phyloP scores from a whole-genome alignment of 2,329 filamentous ascomycete genomes.

The Cladophialophora immunda region DNA sequence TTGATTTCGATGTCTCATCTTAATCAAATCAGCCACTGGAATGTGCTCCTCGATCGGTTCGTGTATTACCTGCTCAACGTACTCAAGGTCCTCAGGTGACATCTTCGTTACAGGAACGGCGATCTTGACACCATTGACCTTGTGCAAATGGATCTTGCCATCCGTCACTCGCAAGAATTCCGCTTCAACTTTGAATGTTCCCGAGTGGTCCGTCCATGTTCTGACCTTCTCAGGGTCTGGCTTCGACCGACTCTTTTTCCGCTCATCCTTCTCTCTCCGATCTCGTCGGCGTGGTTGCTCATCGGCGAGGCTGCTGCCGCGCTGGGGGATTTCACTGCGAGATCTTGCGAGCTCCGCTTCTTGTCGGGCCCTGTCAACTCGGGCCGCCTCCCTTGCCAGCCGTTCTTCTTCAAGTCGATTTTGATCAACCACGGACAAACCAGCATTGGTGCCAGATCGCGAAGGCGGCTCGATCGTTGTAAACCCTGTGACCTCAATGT shows the following conservation, averaged over 20 bases:
- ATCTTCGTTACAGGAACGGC: conserved; percentile 95
- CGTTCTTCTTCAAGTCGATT: conserved; percentile 81
- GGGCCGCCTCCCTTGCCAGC: conserved; percentile 80
- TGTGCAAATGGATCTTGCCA: conserved; percentile 97
- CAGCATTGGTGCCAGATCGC: conserved; percentile 66
- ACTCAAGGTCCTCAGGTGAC: conserved; percentile 93
- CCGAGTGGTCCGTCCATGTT: conserved; percentile 93
- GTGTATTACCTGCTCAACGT: conserved; percentile 87
- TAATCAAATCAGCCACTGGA: conserved; percentile 80
- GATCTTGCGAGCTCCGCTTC: conserved; percentile 50
- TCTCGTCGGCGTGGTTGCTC: conserved; percentile 70
- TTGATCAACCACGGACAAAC: conserved; percentile 77
- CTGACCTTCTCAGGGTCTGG: conserved; percentile 84
- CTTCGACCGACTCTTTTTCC: conserved; percentile 70
- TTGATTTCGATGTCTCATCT: conserved; percentile 55
- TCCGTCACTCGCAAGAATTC: conserved; percentile 95
- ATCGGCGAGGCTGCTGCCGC: conserved; percentile 78
- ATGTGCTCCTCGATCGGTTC: conserved; percentile 91
- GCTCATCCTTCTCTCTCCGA: conserved; percentile 66
- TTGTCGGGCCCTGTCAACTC: conserved; percentile 66
- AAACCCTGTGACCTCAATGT: conserved; percentile 85
- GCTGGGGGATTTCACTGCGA: conserved; percentile 70
- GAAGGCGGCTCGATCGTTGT: conserved; percentile 61
- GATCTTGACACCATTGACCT: conserved; percentile 97
- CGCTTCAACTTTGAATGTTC: conserved; percentile 96